Percentiles rank a stretch among this genome's conserved stretches.
Conservation (phyloP, 352 stramenopile genomes). For the Globisporangium acanthophoron region DNA sequence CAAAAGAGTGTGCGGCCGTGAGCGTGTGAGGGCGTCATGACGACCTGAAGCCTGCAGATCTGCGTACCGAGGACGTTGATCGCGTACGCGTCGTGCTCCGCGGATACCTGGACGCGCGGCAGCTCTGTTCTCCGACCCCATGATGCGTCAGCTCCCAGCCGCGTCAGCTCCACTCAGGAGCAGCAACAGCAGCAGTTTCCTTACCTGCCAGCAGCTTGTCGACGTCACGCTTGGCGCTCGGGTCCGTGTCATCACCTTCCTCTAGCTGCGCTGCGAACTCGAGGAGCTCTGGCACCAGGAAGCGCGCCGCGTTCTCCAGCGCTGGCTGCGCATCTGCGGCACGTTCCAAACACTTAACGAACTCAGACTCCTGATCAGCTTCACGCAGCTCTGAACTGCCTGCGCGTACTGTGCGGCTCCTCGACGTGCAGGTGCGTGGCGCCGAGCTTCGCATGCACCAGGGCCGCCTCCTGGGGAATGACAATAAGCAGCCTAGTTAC, state of each 20-base stretch:
- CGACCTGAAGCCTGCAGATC: too few species aligned
- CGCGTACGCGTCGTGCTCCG: not conserved
- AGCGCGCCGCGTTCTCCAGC: slow-evolving; percentile 31
- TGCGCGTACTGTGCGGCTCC: slow-evolving; percentile 48
- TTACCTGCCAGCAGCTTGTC: slow-evolving; percentile 4
- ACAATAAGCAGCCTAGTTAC: not conserved
- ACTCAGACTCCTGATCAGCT: too few species aligned
- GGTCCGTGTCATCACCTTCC: not conserved
- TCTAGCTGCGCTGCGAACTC: slow-evolving; percentile 15
- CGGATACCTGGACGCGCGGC: not conserved
- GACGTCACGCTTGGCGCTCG: slow-evolving; percentile 1
- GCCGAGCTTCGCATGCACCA: slow-evolving; percentile 33
- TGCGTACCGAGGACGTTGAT: not conserved
- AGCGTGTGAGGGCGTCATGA: too few species aligned
- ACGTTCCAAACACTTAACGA: not conserved
- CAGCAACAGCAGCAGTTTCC: too few species aligned
- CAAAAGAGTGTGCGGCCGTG: not conserved
- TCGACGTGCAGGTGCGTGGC: slow-evolving; percentile 48
- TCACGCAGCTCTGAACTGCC: too few species aligned
- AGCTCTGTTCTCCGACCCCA: not conserved
- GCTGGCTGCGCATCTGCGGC: slow-evolving; percentile 45
- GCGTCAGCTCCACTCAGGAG: too few species aligned
- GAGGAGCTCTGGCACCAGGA: slow-evolving; percentile 38
- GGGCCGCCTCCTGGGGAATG: slow-evolving; percentile 26
- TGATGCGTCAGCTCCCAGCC: too few species aligned